Evolutionary conservation across 2,329 filamentous ascomycete species (phyloP).

Genomic region (Moelleriella libera): DNA sequence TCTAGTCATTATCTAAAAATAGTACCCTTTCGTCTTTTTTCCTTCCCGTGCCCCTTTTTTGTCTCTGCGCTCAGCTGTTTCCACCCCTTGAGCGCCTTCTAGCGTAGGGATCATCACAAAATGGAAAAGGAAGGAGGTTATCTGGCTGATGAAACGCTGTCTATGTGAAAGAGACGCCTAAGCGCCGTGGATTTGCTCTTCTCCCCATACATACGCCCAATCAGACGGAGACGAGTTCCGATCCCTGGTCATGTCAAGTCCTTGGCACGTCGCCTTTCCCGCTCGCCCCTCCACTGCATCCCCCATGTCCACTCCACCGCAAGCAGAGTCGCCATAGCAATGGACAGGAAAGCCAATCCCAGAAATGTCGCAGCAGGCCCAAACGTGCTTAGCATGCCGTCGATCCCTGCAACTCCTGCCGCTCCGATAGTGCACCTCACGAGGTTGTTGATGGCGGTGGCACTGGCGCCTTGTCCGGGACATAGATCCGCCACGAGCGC

Average conservation of each 20-base stretch:
- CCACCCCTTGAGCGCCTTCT: no score
- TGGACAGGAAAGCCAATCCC: slow-evolving; percentile 1
- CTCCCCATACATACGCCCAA: no score
- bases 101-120: no score
- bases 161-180: no score
- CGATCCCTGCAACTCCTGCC: slow-evolving; percentile 10
- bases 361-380: slow-evolving; percentile 2
- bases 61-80: no score
- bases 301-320: slow-evolving; percentile 1
- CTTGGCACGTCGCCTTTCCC: background rate
- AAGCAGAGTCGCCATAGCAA: background rate
- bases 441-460: slow-evolving; percentile 20
- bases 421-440: slow-evolving; percentile 15
- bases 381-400: slow-evolving; percentile 4
- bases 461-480: slow-evolving; percentile 14
- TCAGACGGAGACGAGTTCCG: no score
- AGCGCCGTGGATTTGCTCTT: no score
- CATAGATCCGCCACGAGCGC: slow-evolving; percentile 18
- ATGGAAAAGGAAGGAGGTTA: no score
- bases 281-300: slow-evolving; percentile 1
- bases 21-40: no score
- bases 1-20: no score
- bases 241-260: background rate
- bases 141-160: no score
- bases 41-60: no score